Base-by-base conservation (phyloP, 1,284 basidiomycete genomes). In the Termitomyces sp. region DNA sequence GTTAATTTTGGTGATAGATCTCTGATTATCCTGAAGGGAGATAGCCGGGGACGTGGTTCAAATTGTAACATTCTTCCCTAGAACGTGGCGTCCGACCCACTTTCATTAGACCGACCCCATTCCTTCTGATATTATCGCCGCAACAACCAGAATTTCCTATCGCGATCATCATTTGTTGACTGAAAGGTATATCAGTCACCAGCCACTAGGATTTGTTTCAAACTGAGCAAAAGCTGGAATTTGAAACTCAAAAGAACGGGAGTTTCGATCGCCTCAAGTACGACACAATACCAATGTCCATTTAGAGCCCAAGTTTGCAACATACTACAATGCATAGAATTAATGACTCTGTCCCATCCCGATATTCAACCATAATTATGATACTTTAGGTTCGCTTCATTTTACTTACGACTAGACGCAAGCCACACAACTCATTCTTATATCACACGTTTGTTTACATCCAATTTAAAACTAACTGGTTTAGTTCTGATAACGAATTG, bases 11-110 rank as follows among this genome's bases (percentile, higher is more conserved):
- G 10, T 50, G 45, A 50, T 36, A 42, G 51, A 60, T 61, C 58
- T 58, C 52, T 52, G 54, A 56, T 58, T 52, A 59, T 57, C 52
- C 50, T 50, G 62, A 59, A 56, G 24, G 60, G 62, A 57, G 60
- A 63, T 63, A 48, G 58, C 61, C 61, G 60, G 58, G 50, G 52
- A 45, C 34, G 46, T 50, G 56, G 52, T 58, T 61, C 55, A 44
- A 49, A 56, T 51, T 57, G 53, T 34, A 39, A 53, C 49, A 58
- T 54, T 55, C 33, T 53, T 57, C 56, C 58, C 58, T 46, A 54
- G 57, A 58, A 58, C 53, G 54, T 61, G 62, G 56, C 57, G 47
- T 42, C 49, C 55, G 28, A 26, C 43, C 28, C 24, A 41, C 49
- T 43, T 28, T 48, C 44, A 24, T 42, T 30, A 28, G 24, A 13